A percentile compares a stretch with the other conserved stretches of the same genome.
Conservation (phyloP, 805 yeast genomes). For the Hanseniaspora pseudoguilliermondii region DNA sequence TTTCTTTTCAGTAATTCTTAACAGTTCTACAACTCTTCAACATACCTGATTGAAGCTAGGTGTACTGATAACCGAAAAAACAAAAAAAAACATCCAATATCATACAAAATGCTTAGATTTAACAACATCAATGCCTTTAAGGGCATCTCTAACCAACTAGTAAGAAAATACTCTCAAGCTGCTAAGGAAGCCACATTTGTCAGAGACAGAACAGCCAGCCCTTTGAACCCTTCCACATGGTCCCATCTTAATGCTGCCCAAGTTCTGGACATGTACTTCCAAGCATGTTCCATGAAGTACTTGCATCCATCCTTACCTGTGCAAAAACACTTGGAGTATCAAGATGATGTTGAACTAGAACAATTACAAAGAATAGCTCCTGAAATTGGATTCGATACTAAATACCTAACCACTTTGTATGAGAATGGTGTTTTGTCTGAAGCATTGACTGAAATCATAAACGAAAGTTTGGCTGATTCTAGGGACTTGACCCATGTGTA, state of each 20-base stretch:
- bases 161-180: background rate
- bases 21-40: no score
- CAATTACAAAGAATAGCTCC: constrained; percentile 41
- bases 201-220: constrained; percentile 18
- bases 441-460: constrained; percentile 16
- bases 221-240: constrained; percentile 54
- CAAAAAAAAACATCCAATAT: no score
- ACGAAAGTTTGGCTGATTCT: constrained; percentile 31
- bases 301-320: constrained; percentile 1
- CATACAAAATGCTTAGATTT: background rate
- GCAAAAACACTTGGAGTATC: constrained; percentile 3
- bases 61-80: background rate
- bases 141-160: background rate
- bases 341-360: constrained; percentile 36
- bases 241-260: constrained; percentile 47
- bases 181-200: background rate
- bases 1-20: background rate
- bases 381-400: constrained; percentile 30
- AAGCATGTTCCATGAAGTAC: constrained; percentile 17
- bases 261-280: constrained; percentile 43
- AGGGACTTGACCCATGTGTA: constrained; percentile 27
- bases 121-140: background rate
- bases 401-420: constrained; percentile 29
- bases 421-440: constrained; percentile 24
- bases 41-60: no score